Evolutionary conservation across 2,329 filamentous ascomycete species (phyloP).

Genomic region (Botryotinia calthae): DNA sequence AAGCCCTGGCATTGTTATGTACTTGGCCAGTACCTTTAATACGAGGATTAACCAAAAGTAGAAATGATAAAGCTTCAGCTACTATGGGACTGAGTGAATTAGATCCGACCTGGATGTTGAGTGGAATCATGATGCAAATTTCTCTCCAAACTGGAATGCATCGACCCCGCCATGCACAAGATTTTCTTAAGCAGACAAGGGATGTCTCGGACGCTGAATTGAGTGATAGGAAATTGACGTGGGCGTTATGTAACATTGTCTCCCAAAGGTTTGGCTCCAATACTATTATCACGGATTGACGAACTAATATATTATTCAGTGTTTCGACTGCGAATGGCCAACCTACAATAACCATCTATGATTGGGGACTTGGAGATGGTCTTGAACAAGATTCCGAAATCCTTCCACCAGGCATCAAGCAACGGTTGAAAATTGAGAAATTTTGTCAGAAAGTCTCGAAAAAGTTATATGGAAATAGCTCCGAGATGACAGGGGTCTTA

Average conservation of each 20-base stretch:
- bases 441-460: slow-evolving; percentile 58
- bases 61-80: slow-evolving; percentile 19
- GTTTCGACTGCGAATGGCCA: slow-evolving; percentile 68
- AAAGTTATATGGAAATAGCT: slow-evolving; percentile 56
- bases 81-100: slow-evolving; percentile 21
- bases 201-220: slow-evolving; percentile 26
- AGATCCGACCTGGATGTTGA: slow-evolving; percentile 34
- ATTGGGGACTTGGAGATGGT: slow-evolving; percentile 52
- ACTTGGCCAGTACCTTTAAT: slow-evolving; percentile 35
- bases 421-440: slow-evolving; percentile 53
- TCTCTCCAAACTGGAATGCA: slow-evolving; percentile 36
- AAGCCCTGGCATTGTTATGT: slow-evolving; percentile 35
- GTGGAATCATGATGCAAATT: slow-evolving; percentile 36
- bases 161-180: slow-evolving; percentile 28
- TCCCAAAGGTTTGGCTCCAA: slow-evolving; percentile 52
- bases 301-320: slow-evolving; percentile 36
- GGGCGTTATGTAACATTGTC: slow-evolving; percentile 67
- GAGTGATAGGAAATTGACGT: slow-evolving; percentile 60
- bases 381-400: slow-evolving; percentile 44
- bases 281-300: no score
- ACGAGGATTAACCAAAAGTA: slow-evolving; percentile 26
- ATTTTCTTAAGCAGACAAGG: slow-evolving; percentile 30
- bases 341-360: slow-evolving; percentile 60
- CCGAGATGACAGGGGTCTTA: slow-evolving; percentile 43
- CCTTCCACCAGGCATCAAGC: slow-evolving; percentile 51